A percentile compares a stretch with the other conserved stretches of the same genome.
These are phyloP conservation scores for Penicillium expansum DNA, from an alignment of 2,329 filamentous ascomycete species.

Conservation along the genomic window DNA sequence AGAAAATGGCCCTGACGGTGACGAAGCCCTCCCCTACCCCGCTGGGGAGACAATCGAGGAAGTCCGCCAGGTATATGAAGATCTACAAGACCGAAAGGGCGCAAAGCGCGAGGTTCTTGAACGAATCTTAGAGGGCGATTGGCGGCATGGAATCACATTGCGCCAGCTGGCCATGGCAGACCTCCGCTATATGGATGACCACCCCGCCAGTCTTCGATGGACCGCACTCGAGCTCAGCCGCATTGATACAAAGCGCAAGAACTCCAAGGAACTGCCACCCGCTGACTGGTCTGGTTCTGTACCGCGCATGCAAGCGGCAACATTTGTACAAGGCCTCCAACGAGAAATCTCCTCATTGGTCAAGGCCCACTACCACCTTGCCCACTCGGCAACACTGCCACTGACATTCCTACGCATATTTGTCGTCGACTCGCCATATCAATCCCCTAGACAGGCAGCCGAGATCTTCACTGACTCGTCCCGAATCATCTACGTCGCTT, in stretches of 20 bases:
- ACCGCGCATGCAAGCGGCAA: constrained; percentile 75
- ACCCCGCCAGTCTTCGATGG: constrained; percentile 53
- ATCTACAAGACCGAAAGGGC: constrained; percentile 56
- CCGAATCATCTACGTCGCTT: constrained; percentile 74
- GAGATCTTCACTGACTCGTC: constrained; percentile 57
- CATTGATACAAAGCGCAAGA: constrained; percentile 19
- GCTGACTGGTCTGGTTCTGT: constrained; percentile 41
- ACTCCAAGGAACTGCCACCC: constrained; percentile 20
- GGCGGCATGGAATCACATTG: constrained; percentile 55
- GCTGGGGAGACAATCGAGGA: constrained; percentile 64
- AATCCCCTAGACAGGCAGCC: constrained; percentile 46
- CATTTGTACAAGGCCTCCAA: constrained; percentile 74
- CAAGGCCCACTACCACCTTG: constrained; percentile 80
- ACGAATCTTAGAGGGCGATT: constrained; percentile 57
- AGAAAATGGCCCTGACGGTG: constrained; percentile 52
- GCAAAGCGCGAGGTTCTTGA: constrained; percentile 56
- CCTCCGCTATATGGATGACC: constrained; percentile 53
- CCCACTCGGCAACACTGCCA: constrained; percentile 62
- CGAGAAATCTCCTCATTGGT: constrained; percentile 71
- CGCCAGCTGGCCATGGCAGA: constrained; percentile 57
- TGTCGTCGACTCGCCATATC: constrained; percentile 77
- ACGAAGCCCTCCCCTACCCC: constrained; percentile 66
- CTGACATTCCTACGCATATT: constrained; percentile 75
- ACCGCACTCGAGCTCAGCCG: constrained; percentile 50
- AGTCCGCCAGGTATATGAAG: constrained; percentile 63